A percentile compares a stretch with the other conserved stretches of the same genome.
Evolutionary conservation across 306 rosid species (phyloP).

Genomic region (Vicia villosa): DNA sequence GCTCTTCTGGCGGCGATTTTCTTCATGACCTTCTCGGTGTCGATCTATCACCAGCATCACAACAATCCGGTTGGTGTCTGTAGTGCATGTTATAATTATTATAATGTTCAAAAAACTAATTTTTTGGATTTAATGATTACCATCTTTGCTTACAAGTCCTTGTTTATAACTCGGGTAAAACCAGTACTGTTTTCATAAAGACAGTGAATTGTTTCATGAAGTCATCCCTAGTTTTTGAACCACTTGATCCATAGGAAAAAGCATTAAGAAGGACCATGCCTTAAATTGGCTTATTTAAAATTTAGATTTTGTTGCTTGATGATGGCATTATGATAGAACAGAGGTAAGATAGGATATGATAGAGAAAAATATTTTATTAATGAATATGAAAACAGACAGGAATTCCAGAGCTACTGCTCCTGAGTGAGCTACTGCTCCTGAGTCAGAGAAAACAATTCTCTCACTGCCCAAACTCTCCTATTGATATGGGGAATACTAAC

Average conservation of each 20-base stretch:
- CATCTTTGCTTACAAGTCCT: slow-evolving; percentile 24
- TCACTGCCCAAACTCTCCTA: too few species aligned
- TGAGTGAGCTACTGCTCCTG: too few species aligned
- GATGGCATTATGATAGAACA: too few species aligned
- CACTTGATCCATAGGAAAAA: slow-evolving; percentile 18
- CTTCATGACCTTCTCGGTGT: slow-evolving; percentile 95
- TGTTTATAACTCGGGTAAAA: not conserved
- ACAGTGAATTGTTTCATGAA: slow-evolving; percentile 23
- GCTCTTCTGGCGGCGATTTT: slow-evolving; percentile 79
- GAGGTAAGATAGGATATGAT: too few species aligned
- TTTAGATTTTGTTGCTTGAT: slow-evolving; percentile 21
- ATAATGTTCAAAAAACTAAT: slow-evolving; percentile 1
- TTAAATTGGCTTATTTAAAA: not conserved
- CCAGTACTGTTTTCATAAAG: slow-evolving; percentile 13
- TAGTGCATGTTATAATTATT: slow-evolving; percentile 17
- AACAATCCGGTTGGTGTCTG: slow-evolving; percentile 70
- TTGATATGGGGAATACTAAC: too few species aligned
- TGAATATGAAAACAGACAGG: too few species aligned
- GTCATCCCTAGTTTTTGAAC: slow-evolving; percentile 18
- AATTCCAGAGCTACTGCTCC: too few species aligned
- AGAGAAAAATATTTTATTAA: too few species aligned
- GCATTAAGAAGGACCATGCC: slow-evolving; percentile 10
- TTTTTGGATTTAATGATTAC: slow-evolving; percentile 1
- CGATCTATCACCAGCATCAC: slow-evolving; percentile 60
- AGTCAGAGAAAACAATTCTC: too few species aligned